Percentiles rank a stretch among this genome's conserved stretches.
Evolutionary conservation across 371 early-diverging fungal genomes (phyloP).

Genomic region (Syncephalastrum racemosum): DNA sequence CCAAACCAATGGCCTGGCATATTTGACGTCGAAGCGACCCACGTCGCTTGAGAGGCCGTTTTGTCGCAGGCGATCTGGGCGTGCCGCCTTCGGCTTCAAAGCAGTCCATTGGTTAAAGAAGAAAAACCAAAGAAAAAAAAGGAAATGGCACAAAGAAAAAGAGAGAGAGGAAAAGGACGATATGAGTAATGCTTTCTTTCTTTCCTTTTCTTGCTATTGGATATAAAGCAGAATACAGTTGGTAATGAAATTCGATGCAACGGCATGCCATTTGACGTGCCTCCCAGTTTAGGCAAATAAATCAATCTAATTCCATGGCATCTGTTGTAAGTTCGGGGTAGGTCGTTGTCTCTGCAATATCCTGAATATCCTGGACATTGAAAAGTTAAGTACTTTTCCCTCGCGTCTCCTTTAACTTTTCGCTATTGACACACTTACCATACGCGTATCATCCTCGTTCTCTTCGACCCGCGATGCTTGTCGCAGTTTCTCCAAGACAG

Average conservation of each 20-base stretch:
- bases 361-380: no score
- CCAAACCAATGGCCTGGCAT: constrained; percentile 7
- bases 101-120: constrained; percentile 8
- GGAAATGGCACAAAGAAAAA: constrained; percentile 3
- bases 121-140: constrained; percentile 1
- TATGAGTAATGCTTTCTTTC: no score
- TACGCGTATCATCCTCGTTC: no score
- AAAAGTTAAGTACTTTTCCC: no score
- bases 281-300: neutral
- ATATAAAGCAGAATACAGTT: constrained; percentile 8
- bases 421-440: no score
- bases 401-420: no score
- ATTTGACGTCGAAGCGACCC: constrained; percentile 12
- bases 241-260: constrained; percentile 9
- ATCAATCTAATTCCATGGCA: constrained; percentile 1
- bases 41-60: constrained; percentile 12
- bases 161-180: neutral
- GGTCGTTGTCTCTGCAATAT: no score
- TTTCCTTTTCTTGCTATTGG: neutral
- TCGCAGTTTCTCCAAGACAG: neutral
- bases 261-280: constrained; percentile 6
- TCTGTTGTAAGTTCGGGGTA: no score
- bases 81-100: constrained; percentile 8
- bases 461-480: no score
- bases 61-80: constrained; percentile 9